A percentile compares a stretch with the other conserved stretches of the same genome.
Conservation (phyloP, 805 yeast species). For the Nakazawaea ernobii region DNA sequence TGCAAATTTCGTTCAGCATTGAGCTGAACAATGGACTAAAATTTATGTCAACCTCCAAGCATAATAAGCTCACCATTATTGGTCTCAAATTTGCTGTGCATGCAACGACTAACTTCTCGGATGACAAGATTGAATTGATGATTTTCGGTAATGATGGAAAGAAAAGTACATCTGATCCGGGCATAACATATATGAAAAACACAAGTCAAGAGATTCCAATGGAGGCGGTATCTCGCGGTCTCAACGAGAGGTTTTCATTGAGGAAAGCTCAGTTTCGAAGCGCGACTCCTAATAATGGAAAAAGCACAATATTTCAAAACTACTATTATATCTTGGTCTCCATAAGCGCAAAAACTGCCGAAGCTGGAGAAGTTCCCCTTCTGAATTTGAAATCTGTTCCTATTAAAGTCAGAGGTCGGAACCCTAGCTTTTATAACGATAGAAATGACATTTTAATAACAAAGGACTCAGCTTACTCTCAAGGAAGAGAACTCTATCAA, state of each 20-base stretch:
- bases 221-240: conserved; percentile 22
- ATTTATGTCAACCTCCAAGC: background rate
- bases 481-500: too few species aligned
- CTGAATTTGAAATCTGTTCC: conserved; percentile 29
- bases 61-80: background rate
- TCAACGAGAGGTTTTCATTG: conserved; percentile 24
- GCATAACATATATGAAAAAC: conserved; percentile 11
- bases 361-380: conserved; percentile 1
- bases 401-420: conserved; percentile 54
- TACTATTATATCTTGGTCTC: conserved; percentile 32
- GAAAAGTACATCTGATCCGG: conserved; percentile 6
- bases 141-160: conserved; percentile 19
- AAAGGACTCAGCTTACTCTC: conserved; percentile 10
- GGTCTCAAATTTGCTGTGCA: conserved; percentile 26
- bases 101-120: conserved; percentile 30
- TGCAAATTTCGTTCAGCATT: conserved; percentile 24
- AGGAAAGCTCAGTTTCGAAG: conserved; percentile 42
- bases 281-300: conserved; percentile 49
- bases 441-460: conserved; percentile 41
- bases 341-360: conserved; percentile 6
- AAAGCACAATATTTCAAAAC: conserved; percentile 34
- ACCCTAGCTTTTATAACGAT: conserved; percentile 54
- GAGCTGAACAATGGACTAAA: background rate
- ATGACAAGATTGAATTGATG: conserved; percentile 26
- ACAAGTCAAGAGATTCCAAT: conserved; percentile 5